Conservation (phyloP, 306 rosid genomes). For the Cicer chorassanicum region DNA sequence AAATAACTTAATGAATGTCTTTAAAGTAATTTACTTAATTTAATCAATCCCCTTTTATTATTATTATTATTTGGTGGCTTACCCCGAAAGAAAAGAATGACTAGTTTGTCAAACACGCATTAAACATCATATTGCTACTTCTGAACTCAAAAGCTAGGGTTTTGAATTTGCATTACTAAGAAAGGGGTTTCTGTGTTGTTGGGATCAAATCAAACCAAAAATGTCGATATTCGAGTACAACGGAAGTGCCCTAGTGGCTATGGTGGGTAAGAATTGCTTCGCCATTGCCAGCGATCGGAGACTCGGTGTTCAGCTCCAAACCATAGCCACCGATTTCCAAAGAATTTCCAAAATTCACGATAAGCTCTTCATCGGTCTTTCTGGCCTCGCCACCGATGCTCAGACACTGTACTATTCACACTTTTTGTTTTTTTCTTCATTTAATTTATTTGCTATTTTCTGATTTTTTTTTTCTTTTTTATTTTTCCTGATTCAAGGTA, state of each 20-base stretch:
- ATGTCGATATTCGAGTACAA: conserved; percentile 95
- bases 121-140: not conserved
- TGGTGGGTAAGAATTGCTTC: conserved; percentile 99
- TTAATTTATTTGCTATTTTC: not conserved
- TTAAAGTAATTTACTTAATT: too few relatives aligned
- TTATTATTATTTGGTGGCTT: not conserved
- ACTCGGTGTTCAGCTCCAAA: conserved; percentile 96
- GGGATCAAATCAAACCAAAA: conserved; percentile 25
- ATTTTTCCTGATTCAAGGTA: conserved; percentile 47
- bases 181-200: not conserved
- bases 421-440: not conserved
- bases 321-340: conserved; percentile 94
- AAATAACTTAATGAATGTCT: too few relatives aligned
- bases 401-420: conserved; percentile 70
- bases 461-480: not conserved
- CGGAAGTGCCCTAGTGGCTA: conserved; percentile 91
- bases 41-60: too few relatives aligned
- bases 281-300: conserved; percentile 98
- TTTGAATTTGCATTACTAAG: not conserved
- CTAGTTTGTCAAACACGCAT: not conserved
- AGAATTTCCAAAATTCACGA: conserved; percentile 79
- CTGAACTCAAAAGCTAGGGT: not conserved
- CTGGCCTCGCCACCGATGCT: conserved; percentile 95
- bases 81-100: conserved; percentile 13
- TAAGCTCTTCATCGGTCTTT: conserved; percentile 79